Percentiles rank a stretch among this genome's conserved stretches.
These are phyloP conservation scores for Avena eriantha DNA, from an alignment of 176 grass and related monocot genomes.

Conservation along the genomic window DNA sequence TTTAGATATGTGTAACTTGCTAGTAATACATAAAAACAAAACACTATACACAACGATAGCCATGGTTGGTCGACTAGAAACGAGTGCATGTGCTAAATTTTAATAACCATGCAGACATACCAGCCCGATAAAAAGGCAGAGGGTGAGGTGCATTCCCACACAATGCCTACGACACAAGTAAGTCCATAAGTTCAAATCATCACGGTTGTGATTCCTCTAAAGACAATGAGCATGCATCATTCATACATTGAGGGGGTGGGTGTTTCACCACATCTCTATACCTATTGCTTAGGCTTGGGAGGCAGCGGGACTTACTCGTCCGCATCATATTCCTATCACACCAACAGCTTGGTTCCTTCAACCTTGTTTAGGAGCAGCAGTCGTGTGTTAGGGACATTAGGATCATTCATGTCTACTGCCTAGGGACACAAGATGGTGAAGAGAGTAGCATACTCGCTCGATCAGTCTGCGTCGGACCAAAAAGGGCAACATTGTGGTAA, in stretches of 20 bases:
- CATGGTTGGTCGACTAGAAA: background rate
- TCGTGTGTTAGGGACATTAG: background rate
- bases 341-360: background rate
- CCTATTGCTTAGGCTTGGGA: background rate
- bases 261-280: background rate
- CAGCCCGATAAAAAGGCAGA: background rate
- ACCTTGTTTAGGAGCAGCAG: background rate
- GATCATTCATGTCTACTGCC: background rate
- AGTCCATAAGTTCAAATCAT: background rate
- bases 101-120: background rate
- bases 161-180: background rate
- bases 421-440: background rate
- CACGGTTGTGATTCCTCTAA: background rate
- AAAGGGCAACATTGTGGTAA: too few relatives aligned
- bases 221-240: background rate
- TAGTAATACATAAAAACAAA: too few relatives aligned
- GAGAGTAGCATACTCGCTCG: too few relatives aligned
- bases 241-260: background rate
- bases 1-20: too few relatives aligned
- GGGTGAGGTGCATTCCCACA: background rate
- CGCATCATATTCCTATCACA: accelerated
- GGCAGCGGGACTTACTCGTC: background rate
- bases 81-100: background rate
- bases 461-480: too few relatives aligned
- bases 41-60: background rate